Conservation (phyloP, 257 asterid genomes). For the Linderniella brevidens region DNA sequence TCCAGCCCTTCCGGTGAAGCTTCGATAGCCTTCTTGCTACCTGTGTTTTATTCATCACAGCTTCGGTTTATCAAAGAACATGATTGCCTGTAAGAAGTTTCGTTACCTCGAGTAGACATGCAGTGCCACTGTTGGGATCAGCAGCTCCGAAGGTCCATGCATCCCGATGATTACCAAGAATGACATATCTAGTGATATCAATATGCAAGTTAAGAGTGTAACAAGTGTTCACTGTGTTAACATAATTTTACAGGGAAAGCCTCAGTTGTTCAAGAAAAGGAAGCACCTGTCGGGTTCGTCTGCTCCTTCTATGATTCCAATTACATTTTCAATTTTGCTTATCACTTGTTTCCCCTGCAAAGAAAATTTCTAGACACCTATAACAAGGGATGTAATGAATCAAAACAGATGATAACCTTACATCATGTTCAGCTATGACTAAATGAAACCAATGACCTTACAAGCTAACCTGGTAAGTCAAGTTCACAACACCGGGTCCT, state of each 20-base stretch:
- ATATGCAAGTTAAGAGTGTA: neutral
- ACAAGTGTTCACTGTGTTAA: too few species aligned
- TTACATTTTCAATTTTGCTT: constrained; percentile 64
- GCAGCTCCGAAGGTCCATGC: constrained; percentile 96
- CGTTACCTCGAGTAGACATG: constrained; percentile 65
- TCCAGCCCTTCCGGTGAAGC: constrained; percentile 42
- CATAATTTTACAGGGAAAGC: too few species aligned
- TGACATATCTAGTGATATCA: constrained; percentile 34
- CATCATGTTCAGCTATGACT: too few species aligned
- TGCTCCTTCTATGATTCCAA: constrained; percentile 64
- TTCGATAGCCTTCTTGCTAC: constrained; percentile 49
- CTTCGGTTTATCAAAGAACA: neutral
- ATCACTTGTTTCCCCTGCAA: constrained; percentile 72
- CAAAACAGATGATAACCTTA: neutral
- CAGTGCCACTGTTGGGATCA: constrained; percentile 90
- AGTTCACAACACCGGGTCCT: constrained; percentile 59
- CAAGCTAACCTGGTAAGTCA: constrained; percentile 40
- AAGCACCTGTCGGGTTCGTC: constrained; percentile 75
- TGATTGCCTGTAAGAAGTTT: neutral
- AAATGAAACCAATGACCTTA: neutral
- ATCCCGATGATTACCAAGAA: constrained; percentile 84
- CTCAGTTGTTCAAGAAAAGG: neutral
- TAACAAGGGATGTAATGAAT: neutral
- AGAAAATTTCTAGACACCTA: neutral
- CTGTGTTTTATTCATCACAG: constrained; percentile 22